Conservation (phyloP, 2,329 filamentous ascomycete genomes). For the Nakataea oryzae region DNA sequence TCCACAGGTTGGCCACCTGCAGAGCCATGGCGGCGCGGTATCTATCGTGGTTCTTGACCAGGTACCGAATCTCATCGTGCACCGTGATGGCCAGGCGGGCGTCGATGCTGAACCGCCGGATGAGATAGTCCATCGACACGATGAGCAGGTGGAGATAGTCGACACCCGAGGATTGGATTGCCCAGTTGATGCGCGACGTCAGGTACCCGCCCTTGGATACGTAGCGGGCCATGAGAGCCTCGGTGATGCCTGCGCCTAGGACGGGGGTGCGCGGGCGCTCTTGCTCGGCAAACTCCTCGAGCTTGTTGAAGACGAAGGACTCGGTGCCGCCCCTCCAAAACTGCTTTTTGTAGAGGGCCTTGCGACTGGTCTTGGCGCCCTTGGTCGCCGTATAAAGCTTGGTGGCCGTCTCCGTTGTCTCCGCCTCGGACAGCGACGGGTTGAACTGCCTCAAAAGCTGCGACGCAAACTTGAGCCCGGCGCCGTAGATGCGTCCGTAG, state of each 20-base stretch:
- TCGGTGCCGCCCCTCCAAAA: conserved; percentile 98
- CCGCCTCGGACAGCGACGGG: conserved; percentile 64
- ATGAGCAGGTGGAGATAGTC: conserved; percentile 95
- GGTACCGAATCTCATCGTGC: conserved; percentile 93
- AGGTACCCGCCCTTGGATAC: conserved; percentile 87
- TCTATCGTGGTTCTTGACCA: conserved; percentile 75
- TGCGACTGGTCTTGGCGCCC: conserved; percentile 72
- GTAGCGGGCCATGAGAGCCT: conserved; percentile 82
- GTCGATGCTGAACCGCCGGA: conserved; percentile 71
- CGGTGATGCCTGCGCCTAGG: conserved; percentile 87
- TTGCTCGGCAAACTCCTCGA: conserved; percentile 96
- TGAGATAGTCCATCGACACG: conserved; percentile 88
- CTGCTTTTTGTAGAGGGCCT: conserved; percentile 56
- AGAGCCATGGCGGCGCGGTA: conserved; percentile 88
- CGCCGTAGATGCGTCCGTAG: conserved; percentile 98
- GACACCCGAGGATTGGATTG: conserved; percentile 92
- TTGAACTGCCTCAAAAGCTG: conserved; percentile 92
- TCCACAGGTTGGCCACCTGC: conserved; percentile 93
- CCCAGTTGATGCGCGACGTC: conserved; percentile 97
- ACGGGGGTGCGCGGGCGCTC: conserved; percentile 85
- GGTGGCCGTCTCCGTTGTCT: conserved; percentile 66
- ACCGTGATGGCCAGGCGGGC: conserved; percentile 88
- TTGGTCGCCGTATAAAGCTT: conserved; percentile 86
- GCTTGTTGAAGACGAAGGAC: conserved; percentile 94
- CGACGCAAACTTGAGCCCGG: conserved; percentile 84